phyloP scores from a whole-genome alignment of 441 rosid species.

The Hura crepitans region DNA sequence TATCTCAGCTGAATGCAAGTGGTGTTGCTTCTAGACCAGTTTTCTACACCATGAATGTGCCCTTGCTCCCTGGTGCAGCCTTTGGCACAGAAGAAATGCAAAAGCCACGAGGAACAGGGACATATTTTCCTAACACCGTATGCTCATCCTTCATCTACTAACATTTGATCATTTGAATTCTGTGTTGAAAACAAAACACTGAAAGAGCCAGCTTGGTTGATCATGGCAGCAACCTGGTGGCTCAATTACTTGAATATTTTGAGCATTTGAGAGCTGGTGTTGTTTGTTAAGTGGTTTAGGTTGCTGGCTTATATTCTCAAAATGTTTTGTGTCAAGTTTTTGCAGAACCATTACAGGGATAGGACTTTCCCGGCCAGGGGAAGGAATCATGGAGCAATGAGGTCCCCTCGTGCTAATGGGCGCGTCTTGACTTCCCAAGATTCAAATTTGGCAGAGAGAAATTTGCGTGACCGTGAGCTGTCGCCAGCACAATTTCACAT shows the following conservation, averaged over 20 bases:
- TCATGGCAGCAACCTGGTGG: neutral
- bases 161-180: neutral
- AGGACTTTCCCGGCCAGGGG: constrained; percentile 42
- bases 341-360: constrained; percentile 77
- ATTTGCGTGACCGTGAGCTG: constrained; percentile 37
- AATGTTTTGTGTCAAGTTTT: constrained; percentile 27
- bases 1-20: constrained; percentile 40
- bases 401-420: constrained; percentile 59
- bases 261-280: constrained; percentile 2
- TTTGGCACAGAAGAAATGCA: constrained; percentile 57
- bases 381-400: constrained; percentile 42
- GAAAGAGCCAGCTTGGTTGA: neutral
- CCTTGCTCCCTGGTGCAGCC: constrained; percentile 38
- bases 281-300: constrained; percentile 14
- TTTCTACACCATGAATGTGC: constrained; percentile 46
- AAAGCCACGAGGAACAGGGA: constrained; percentile 81
- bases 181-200: constrained; percentile 1
- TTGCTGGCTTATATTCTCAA: constrained; percentile 17
- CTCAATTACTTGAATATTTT: neutral
- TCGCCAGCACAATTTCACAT: constrained; percentile 28
- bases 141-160: constrained; percentile 18
- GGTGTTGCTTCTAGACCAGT: constrained; percentile 41
- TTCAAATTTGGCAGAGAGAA: constrained; percentile 40
- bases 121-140: constrained; percentile 84
- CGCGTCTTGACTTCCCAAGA: constrained; percentile 36